These are phyloP conservation scores for Rhododendron henanense DNA, from an alignment of 148 eudicot species.

Conservation along the genomic window DNA sequence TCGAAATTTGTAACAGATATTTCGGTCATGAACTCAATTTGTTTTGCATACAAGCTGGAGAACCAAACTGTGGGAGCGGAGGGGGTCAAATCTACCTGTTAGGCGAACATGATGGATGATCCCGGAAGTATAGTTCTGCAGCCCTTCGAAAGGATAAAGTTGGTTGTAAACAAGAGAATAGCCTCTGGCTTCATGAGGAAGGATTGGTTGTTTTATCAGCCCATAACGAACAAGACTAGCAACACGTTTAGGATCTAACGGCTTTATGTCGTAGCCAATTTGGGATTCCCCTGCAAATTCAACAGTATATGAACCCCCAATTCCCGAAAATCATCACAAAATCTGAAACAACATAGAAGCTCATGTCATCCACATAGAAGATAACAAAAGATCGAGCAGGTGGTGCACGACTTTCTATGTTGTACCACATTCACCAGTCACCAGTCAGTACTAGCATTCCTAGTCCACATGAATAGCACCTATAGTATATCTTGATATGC, in stretches of 20 bases:
- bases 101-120: slow-evolving; percentile 92
- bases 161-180: slow-evolving; percentile 80
- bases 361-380: neutral
- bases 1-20: neutral
- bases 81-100: slow-evolving; percentile 42
- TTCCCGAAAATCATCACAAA: neutral
- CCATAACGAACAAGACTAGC: slow-evolving; percentile 81
- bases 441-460: neutral
- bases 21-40: neutral
- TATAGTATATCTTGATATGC: neutral
- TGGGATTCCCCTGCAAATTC: slow-evolving; percentile 79
- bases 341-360: neutral
- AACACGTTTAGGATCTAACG: slow-evolving; percentile 63
- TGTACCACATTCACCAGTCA: neutral
- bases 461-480: neutral
- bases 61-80: neutral
- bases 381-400: slow-evolving; percentile 5
- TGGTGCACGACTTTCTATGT: neutral
- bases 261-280: slow-evolving; percentile 68
- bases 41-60: neutral
- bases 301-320: slow-evolving; percentile 5
- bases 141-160: slow-evolving; percentile 88
- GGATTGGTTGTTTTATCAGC: slow-evolving; percentile 21
- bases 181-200: slow-evolving; percentile 61
- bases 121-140: slow-evolving; percentile 95